Percentiles rank a stretch among this genome's conserved stretches.
phyloP scores from a whole-genome alignment of 306 rosid genomes.

The Betula pendula region DNA sequence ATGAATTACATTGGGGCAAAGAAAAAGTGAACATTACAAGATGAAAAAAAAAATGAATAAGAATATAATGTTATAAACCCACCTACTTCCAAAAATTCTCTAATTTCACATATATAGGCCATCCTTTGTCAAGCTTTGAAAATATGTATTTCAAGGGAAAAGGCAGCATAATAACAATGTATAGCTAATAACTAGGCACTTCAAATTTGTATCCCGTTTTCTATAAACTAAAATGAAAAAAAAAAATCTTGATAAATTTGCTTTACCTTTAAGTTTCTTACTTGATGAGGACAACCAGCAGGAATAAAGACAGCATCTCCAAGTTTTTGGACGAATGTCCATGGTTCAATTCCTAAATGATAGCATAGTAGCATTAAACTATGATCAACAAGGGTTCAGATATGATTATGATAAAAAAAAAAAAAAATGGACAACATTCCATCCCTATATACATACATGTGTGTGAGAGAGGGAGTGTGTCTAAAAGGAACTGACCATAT shows the following conservation, averaged over 20 bases:
- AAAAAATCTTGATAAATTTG: background rate
- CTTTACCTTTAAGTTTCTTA: constrained; percentile 49
- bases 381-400: background rate
- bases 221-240: background rate
- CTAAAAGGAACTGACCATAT: constrained; percentile 49
- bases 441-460: background rate
- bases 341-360: constrained; percentile 51
- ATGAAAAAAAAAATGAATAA: too few relatives aligned
- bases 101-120: too few relatives aligned
- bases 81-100: too few relatives aligned
- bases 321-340: constrained; percentile 52
- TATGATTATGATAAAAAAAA: too few relatives aligned
- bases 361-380: background rate
- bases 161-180: too few relatives aligned
- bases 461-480: too few relatives aligned
- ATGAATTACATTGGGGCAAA: too few relatives aligned
- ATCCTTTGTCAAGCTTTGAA: too few relatives aligned
- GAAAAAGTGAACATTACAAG: too few relatives aligned
- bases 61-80: too few relatives aligned
- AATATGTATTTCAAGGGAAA: too few relatives aligned
- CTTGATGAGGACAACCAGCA: constrained; percentile 67
- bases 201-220: background rate
- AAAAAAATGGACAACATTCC: background rate
- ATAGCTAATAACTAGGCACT: too few relatives aligned
- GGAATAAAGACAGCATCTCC: constrained; percentile 59